Evolutionary conservation across 2,329 filamentous ascomycete species (phyloP).

Genomic region (Fusarium albosuccineum): DNA sequence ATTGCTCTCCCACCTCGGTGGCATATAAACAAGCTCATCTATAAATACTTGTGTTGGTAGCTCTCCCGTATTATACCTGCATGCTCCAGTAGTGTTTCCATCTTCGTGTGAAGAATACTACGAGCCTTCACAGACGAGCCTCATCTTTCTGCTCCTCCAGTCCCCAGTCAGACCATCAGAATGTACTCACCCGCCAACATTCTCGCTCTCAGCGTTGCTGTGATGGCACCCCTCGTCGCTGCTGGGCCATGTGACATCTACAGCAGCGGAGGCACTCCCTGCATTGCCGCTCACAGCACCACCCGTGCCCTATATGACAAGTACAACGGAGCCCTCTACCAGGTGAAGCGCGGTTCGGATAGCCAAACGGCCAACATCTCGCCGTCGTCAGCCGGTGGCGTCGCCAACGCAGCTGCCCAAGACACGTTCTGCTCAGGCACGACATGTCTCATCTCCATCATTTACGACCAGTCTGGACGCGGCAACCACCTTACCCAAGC

Average conservation of each 20-base stretch:
- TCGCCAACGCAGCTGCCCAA: constrained; percentile 72
- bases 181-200: neutral
- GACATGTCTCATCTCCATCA: constrained; percentile 73
- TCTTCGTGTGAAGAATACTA: too few relatives aligned
- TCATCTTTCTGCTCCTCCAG: neutral
- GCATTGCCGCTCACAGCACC: constrained; percentile 30
- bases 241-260: constrained; percentile 34
- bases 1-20: too few relatives aligned
- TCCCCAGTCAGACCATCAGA: too few relatives aligned
- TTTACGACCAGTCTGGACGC: constrained; percentile 75
- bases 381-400: constrained; percentile 64
- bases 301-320: constrained; percentile 12
- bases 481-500: constrained; percentile 74
- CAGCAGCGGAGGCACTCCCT: constrained; percentile 18
- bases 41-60: too few relatives aligned
- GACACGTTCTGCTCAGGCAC: constrained; percentile 71
- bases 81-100: too few relatives aligned
- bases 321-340: constrained; percentile 19
- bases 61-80: too few relatives aligned
- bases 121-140: neutral
- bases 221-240: constrained; percentile 8
- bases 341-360: constrained; percentile 33
- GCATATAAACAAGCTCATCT: too few relatives aligned
- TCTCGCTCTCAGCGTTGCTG: constrained; percentile 8
- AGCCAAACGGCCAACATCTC: constrained; percentile 12